Conservation (phyloP, 2,329 filamentous ascomycete species). For the Neospermospora avenae region DNA sequence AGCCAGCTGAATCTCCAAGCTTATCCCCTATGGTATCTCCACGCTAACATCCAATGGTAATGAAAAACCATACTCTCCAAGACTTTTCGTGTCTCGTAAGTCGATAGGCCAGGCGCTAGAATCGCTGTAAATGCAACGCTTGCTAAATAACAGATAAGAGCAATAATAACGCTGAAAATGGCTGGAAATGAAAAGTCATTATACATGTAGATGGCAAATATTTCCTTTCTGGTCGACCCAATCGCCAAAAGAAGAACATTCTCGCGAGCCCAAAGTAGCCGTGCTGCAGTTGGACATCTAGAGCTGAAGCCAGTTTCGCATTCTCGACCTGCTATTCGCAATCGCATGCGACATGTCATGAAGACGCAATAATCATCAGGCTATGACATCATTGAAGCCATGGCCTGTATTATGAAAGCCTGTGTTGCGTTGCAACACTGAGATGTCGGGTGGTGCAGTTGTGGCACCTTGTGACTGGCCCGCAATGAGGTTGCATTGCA, state of each 20-base stretch:
- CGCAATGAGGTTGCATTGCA: neutral
- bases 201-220: neutral
- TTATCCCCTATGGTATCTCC: neutral
- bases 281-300: neutral
- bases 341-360: neutral
- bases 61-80: neutral
- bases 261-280: no score
- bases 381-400: slow-evolving; percentile 6
- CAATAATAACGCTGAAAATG: neutral
- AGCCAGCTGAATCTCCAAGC: neutral
- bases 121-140: neutral
- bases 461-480: slow-evolving; percentile 2
- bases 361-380: neutral
- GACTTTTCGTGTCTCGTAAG: neutral
- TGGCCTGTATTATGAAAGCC: neutral
- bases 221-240: neutral
- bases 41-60: neutral
- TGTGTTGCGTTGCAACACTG: neutral
- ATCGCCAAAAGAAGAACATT: neutral
- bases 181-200: neutral
- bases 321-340: neutral
- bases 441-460: neutral
- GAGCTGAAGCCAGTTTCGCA: neutral
- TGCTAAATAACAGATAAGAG: neutral
- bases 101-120: neutral